Conservation (phyloP, 176 grass and related monocot species). For the Cenchrus fungigraminus region DNA sequence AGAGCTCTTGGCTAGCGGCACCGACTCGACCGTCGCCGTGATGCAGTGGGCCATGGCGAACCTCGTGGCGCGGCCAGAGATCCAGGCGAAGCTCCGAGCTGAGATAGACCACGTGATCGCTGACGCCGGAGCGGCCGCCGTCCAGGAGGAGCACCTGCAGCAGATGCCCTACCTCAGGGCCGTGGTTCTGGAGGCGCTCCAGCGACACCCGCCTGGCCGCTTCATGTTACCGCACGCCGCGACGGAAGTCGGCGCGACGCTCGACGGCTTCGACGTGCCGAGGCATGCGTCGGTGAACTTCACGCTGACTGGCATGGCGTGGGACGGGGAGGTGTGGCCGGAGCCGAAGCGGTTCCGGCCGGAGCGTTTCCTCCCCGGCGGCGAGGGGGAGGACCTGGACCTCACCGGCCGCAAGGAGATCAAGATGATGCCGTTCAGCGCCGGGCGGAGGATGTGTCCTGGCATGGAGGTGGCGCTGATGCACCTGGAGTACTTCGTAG, state of each 20-base stretch:
- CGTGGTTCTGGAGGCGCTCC: constrained; percentile 8
- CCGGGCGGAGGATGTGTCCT: constrained; percentile 3
- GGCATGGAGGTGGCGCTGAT: constrained; percentile 28
- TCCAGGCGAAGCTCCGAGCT: constrained; percentile 24
- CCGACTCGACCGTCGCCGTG: constrained; percentile 41
- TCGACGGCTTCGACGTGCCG: not conserved
- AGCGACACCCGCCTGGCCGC: constrained; percentile 28
- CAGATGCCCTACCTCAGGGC: constrained; percentile 54
- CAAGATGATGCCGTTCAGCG: constrained; percentile 35
- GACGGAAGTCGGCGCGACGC: not conserved
- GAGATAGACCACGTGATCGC: not conserved
- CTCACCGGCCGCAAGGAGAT: constrained; percentile 19
- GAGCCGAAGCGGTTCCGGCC: not conserved
- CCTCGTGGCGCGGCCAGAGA: constrained; percentile 34
- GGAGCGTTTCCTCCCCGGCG: constrained; percentile 22
- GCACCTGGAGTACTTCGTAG: constrained; percentile 35
- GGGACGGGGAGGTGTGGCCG: not conserved
- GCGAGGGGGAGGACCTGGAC: constrained; percentile 13
- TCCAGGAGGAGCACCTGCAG: constrained; percentile 41
- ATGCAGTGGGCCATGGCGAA: constrained; percentile 55
- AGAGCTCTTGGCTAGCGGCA: constrained; percentile 43
- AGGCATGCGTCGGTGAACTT: not conserved
- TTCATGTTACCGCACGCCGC: not conserved
- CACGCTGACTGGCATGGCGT: not conserved
- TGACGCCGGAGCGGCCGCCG: not conserved